Conservation (phyloP, 116 monocot species). For the Thalassia testudinum region DNA sequence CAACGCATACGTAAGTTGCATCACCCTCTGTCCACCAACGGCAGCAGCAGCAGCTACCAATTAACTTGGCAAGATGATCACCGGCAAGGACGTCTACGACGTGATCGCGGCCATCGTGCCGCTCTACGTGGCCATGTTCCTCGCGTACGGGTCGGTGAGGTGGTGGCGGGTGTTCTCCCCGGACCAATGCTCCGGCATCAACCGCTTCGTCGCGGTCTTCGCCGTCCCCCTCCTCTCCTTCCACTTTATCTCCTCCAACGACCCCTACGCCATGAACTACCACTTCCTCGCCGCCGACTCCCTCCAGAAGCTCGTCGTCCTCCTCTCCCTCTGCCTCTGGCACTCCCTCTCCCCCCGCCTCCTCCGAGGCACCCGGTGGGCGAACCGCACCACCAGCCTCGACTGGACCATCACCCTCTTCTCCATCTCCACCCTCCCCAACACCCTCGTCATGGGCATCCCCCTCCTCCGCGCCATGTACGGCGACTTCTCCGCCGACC, state of each 20-base stretch:
- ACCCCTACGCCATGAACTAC: conserved; percentile 58
- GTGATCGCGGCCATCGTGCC: conserved; percentile 56
- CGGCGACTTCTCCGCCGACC: conserved; percentile 42
- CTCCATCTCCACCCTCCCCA: conserved; percentile 55
- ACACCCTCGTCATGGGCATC: conserved; percentile 71
- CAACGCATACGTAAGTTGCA: too few species aligned
- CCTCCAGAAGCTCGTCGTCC: conserved; percentile 46
- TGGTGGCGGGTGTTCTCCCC: conserved; percentile 71
- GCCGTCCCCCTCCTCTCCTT: conserved; percentile 66
- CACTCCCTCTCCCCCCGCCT: conserved; percentile 11
- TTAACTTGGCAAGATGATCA: too few species aligned
- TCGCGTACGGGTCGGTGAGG: conserved; percentile 52
- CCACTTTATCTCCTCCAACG: conserved; percentile 58
- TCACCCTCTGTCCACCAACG: too few species aligned
- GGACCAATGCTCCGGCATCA: conserved; percentile 58
- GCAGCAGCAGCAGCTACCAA: too few species aligned
- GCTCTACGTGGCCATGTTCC: conserved; percentile 57
- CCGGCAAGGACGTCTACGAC: conserved; percentile 47
- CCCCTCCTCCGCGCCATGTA: conserved; percentile 56
- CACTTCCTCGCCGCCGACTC: conserved; percentile 62
- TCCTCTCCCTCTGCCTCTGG: conserved; percentile 34
- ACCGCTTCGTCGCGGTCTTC: conserved; percentile 59
- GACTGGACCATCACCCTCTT: conserved; percentile 65
- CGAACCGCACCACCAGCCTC: conserved; percentile 14
- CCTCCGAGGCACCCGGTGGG: too few species aligned